Evolutionary conservation across 371 early-diverging fungal genomes (phyloP), one percentile per base, ranked within the genome.

Genomic region (Zopfochytrium polystomum): DNA sequence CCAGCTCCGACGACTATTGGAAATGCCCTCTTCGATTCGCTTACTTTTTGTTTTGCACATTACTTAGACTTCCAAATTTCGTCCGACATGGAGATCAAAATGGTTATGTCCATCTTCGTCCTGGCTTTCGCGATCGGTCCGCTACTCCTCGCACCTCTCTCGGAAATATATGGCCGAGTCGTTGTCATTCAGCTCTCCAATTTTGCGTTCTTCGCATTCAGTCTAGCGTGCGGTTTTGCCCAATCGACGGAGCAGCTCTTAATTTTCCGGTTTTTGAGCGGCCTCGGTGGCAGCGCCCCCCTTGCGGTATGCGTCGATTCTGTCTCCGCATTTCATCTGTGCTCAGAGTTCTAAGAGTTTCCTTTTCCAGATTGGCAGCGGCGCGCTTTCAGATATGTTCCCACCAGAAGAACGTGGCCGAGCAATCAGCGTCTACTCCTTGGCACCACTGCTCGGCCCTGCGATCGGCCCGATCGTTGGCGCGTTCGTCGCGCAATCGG

Each of bases 71-170:
- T 58, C 38, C 18, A 27, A 13, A 25, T 60, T 34, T 22, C 15
- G n/a, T 7, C 34, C 20, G 29, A 34, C 29, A 44, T 44, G 25
- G 60, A 60, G 3, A 38, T 52, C 25, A 44, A 35, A 30, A 50
- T 60, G 51, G 11, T 51, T 1, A 34, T 60, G 38, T 42, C 52
- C 31, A 60, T 60, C 27, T 60, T 52, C 44, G 52, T 60, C 23
- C 52, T 60, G 13, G 60, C 60, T 1, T 60, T 26, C 30, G 60
- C 60, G 0, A n/a, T 60, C 26, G 60, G 52, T 11, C 60, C 60
- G 20, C 26, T 60, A 15, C 11, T 60, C 15, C 44, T 60, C 20
- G 52, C 26, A 15, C 60, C 60, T 7, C 30, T 60, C 7, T 52
- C 52, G 3, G 60, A 60, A 27, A 38, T 60, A 6, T 60, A 60